Base-by-base conservation (phyloP, 306 rosid species). In the Begonia peltatifolia region DNA sequence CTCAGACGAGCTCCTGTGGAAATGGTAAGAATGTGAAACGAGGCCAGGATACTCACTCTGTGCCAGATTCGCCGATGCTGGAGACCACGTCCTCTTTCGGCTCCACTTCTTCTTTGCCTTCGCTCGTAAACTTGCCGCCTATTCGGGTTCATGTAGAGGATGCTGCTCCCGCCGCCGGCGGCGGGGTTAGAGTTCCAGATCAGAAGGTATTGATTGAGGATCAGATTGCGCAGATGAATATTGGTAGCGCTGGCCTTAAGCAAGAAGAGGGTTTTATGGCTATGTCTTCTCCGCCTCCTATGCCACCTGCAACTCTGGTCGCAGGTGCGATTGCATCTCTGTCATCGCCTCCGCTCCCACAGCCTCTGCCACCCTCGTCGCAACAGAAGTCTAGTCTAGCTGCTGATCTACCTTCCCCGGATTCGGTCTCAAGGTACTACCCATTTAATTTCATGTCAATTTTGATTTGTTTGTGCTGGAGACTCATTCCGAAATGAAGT, bases 1-100 rank as follows among this genome's bases (percentile, higher is more conserved):
- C 78, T 3, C 72, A 65, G 30, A 57, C 75, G 58, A 87, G 84
- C 55, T 82, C 86, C 58, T 76, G 76, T 52, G 84, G 68, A 35
- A 79, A 80, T 62, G 54, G 68, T 3, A 84, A 83, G 68, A 76
- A 67, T 71, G 73, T 38, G 58, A 83, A 80, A 67, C 79, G 55
- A 51, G 81, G 81, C 9, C 87, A 77, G 62, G 99, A 90, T 63
- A 78, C 86, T 63, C 96, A 86, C n/a, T 90, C 99, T 11, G 87
- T 90, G 9, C 99, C 95, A 9, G 99, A 90, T 71, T 86, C 99
- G 16, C 95, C 94, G 56, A 86, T 90, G 99, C 59, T 90, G 4
- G 99, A 86, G 41, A 90, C 83, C 6, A 52, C 95, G 3, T 90
- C 99, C n/a, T 86, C 95, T 9, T 90, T 90, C 38, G 99, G 99